Evolutionary conservation across 352 stramenopile genomes (phyloP).

Genomic region (Aphanomyces cochlioides): DNA sequence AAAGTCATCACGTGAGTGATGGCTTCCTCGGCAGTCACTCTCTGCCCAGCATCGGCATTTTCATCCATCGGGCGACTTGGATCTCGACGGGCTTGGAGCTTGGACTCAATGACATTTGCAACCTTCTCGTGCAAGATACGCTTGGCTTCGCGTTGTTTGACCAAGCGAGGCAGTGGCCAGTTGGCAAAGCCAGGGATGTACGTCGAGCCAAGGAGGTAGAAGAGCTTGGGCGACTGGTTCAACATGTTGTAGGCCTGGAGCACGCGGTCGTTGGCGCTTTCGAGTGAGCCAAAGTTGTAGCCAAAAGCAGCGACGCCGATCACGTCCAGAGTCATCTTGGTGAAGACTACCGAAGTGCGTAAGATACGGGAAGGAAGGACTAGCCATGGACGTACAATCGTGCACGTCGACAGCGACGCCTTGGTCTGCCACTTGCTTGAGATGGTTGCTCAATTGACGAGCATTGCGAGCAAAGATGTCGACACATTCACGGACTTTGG

Average conservation of each 20-base stretch:
- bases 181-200: slow-evolving; percentile 12
- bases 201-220: not conserved
- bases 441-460: not conserved
- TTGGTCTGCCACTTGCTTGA: not conserved
- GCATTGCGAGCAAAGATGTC: slow-evolving; percentile 3
- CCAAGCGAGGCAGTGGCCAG: not conserved
- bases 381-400: not conserved
- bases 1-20: slow-evolving; percentile 25
- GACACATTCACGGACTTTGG: slow-evolving; percentile 14
- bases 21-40: slow-evolving; percentile 19
- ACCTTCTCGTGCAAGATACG: slow-evolving; percentile 17
- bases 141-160: slow-evolving; percentile 2
- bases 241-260: slow-evolving; percentile 23
- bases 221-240: not conserved
- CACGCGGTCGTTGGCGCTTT: not conserved
- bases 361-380: not conserved
- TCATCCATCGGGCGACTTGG: slow-evolving; percentile 2
- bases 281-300: slow-evolving; percentile 20
- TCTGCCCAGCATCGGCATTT: not conserved
- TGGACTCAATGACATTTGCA: slow-evolving; percentile 18
- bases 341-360: slow-evolving; percentile 14
- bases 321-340: slow-evolving; percentile 29
- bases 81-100: slow-evolving; percentile 4
- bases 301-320: slow-evolving; percentile 28
- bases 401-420: not conserved